phyloP scores from a whole-genome alignment of 2,329 filamentous ascomycete genomes.

The Pseudogymnoascus sp. region DNA sequence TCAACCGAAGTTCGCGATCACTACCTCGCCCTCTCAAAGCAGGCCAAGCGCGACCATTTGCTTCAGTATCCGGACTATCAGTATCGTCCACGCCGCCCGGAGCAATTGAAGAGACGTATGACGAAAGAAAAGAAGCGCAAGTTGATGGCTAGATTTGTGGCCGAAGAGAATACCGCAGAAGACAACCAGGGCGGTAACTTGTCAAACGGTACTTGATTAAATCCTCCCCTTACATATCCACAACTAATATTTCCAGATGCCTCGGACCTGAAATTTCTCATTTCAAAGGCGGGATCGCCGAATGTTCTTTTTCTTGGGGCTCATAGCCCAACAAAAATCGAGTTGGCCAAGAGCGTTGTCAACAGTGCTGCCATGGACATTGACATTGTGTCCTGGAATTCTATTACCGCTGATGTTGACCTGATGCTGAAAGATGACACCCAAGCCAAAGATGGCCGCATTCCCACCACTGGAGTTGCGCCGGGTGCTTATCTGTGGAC shows the following conservation, averaged over 20 bases:
- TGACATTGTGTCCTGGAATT: neutral
- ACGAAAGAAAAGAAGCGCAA: neutral
- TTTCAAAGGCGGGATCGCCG: neutral
- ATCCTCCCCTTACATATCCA: neutral
- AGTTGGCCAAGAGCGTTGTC: neutral
- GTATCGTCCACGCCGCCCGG: slow-evolving; percentile 6
- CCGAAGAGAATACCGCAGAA: neutral
- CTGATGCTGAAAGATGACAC: neutral
- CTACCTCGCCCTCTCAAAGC: slow-evolving; percentile 1
- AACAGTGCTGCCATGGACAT: neutral
- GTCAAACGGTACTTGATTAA: neutral
- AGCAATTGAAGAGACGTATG: neutral
- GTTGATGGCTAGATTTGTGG: neutral
- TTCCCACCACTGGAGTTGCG: neutral
- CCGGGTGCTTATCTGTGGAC: neutral
- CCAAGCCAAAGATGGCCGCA: neutral
- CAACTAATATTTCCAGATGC: neutral
- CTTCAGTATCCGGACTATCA: slow-evolving; percentile 13
- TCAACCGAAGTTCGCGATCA: slow-evolving; percentile 8
- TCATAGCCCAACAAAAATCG: neutral
- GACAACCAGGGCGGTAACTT: neutral
- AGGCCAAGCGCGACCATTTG: slow-evolving; percentile 12
- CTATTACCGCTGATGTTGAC: neutral
- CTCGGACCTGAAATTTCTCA: neutral
- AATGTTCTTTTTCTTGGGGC: neutral